A percentile compares a stretch with the other conserved stretches of the same genome.
Conservation (phyloP, 2,329 filamentous ascomycete genomes). For the Ilyonectria destructans region DNA sequence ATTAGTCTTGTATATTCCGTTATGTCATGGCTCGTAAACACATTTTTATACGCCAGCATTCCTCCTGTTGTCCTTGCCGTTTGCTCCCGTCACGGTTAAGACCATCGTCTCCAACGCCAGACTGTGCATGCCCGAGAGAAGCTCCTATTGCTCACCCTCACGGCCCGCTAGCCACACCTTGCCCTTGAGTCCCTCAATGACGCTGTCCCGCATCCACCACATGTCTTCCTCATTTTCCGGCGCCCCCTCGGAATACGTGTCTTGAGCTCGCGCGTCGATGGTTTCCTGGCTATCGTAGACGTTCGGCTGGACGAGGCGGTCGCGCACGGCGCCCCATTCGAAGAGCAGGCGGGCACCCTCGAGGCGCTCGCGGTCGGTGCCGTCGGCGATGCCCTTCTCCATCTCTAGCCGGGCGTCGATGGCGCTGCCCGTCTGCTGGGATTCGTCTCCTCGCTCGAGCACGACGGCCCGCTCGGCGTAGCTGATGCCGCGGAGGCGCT, state of each 20-base stretch:
- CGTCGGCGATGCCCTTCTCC: conserved; percentile 63
- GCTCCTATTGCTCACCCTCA: conserved; percentile 51
- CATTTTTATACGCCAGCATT: conserved; percentile 4
- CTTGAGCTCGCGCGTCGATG: conserved; percentile 47
- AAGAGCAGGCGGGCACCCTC: conserved; percentile 69
- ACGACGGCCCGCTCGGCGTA: conserved; percentile 78
- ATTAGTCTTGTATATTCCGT: conserved; percentile 31
- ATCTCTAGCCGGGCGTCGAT: conserved; percentile 84
- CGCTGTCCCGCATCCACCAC: conserved; percentile 72
- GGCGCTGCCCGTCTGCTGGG: conserved; percentile 63
- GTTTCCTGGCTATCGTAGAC: conserved; percentile 56
- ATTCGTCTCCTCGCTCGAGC: conserved; percentile 67
- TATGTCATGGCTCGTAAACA: conserved; percentile 31
- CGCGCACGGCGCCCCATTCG: conserved; percentile 69
- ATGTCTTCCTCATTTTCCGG: conserved; percentile 52
- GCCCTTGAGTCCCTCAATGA: conserved; percentile 71
- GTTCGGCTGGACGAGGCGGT: conserved; percentile 49
- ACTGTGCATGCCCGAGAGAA: not conserved
- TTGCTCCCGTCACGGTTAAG: not conserved
- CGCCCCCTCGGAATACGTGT: conserved; percentile 35
- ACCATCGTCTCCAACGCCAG: not conserved
- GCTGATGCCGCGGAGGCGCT: conserved; percentile 69
- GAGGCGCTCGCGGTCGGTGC: conserved; percentile 59
- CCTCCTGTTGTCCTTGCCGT: not conserved
- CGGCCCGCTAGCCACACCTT: conserved; percentile 68